Evolutionary conservation across 345 rosid genomes (phyloP).

Genomic region (Aurinia saxatilis): DNA sequence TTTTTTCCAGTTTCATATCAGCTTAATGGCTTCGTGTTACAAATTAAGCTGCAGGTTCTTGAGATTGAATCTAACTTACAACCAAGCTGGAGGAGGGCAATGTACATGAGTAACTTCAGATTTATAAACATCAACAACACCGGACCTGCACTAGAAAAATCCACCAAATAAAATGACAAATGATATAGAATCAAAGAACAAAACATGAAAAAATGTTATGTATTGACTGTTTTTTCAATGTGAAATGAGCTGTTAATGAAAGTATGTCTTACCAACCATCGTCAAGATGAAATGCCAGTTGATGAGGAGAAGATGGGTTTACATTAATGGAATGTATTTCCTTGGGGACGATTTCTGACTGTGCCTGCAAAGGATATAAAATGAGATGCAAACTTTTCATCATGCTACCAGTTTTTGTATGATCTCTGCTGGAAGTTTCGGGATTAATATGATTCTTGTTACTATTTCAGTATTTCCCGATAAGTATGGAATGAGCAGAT

Average conservation of each 20-base stretch:
- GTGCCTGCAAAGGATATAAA: slow-evolving; percentile 49
- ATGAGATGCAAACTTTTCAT: background rate
- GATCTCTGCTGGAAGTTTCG: background rate
- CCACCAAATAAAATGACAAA: slow-evolving; percentile 4
- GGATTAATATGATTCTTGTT: background rate
- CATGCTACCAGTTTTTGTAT: background rate
- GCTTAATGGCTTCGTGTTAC: background rate
- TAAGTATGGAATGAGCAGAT: background rate
- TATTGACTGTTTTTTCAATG: background rate
- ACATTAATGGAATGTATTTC: slow-evolving; percentile 79
- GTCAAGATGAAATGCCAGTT: slow-evolving; percentile 87
- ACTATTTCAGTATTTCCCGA: background rate
- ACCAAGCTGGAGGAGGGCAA: slow-evolving; percentile 97
- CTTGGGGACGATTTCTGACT: slow-evolving; percentile 66
- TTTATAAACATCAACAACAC: slow-evolving; percentile 64
- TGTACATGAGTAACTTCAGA: slow-evolving; percentile 75
- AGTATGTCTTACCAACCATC: slow-evolving; percentile 75
- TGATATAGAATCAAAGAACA: background rate
- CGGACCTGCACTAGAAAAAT: slow-evolving; percentile 58
- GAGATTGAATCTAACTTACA: slow-evolving; percentile 52
- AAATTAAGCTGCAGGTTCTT: background rate
- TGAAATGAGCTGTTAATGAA: slow-evolving; percentile 1
- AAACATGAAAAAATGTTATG: background rate
- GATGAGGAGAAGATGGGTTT: slow-evolving; percentile 73
- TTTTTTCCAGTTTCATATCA: background rate